phyloP scores from a whole-genome alignment of 108 stramenopile genomes.

The Conticribra guillardii region DNA sequence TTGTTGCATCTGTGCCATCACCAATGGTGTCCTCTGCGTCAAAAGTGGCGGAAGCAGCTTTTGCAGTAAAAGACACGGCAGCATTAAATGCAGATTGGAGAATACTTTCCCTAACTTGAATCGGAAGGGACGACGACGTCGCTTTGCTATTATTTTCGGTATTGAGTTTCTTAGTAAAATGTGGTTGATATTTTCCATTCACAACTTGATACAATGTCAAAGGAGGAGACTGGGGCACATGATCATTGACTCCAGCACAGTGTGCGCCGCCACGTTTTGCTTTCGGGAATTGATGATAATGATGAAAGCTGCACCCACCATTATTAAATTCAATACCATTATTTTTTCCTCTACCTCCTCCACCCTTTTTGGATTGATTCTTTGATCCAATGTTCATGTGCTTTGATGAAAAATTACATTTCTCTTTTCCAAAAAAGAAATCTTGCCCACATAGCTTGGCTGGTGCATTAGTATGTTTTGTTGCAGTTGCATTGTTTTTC shows the following conservation, averaged over 20 bases:
- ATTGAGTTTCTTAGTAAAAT: background rate
- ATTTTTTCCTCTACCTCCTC: slow-evolving; percentile 20
- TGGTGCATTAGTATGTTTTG: background rate
- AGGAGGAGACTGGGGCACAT: slow-evolving; percentile 13
- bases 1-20: too few species aligned
- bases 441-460: slow-evolving; percentile 30
- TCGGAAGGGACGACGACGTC: slow-evolving; percentile 21
- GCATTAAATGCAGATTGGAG: slow-evolving; percentile 37
- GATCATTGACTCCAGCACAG: background rate
- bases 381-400: background rate
- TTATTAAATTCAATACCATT: slow-evolving; percentile 13
- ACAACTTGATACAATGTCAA: slow-evolving; percentile 41
- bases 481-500: background rate
- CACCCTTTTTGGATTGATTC: background rate
- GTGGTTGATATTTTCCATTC: slow-evolving; percentile 31
- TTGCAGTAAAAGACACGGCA: background rate
- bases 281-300: slow-evolving; percentile 49
- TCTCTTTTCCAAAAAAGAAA: slow-evolving; percentile 43
- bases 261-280: background rate
- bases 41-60: background rate
- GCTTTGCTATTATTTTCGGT: background rate
- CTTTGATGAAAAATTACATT: too few species aligned
- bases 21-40: too few species aligned
- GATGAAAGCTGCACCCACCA: slow-evolving; percentile 23
- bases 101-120: slow-evolving; percentile 17